Base-by-base conservation (phyloP, 495 filamentous ascomycete species). In the Penicillium maclennaniae region DNA sequence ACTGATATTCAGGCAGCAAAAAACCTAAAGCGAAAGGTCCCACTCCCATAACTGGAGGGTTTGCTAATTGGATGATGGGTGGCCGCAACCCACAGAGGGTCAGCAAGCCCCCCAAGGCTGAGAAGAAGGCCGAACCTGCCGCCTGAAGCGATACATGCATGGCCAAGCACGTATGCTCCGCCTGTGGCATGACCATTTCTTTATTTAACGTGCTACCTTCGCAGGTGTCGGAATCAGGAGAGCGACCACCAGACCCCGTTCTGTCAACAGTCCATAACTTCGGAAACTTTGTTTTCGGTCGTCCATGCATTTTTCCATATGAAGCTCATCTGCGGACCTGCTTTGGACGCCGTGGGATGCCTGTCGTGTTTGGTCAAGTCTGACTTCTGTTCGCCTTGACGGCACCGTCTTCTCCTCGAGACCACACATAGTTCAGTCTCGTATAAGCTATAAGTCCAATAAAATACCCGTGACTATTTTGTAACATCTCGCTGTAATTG, bases 21-120 rank as follows among this genome's bases (percentile, higher is more conserved):
- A 75, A 70, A 51, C 52, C 64, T 9, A 40, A 40, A 20, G 38
- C 16, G n/a, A 40, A 40, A 40, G 38, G n/a, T 14, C 15, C 16
- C 19, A 20, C 38, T 40, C 51, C 56, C 26, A 31, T 40, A 47
- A 54, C 14, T 34, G 60, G 64, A n/a, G 56, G 65, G 16, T 72
- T 75, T 53, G 64, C 72, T 1, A 65, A 61, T 58, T 75, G 72
- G 72, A 69, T 75, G 68, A 63, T 72, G 47, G 72, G 72, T 20
- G 57, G 63, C 7, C 56, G 59, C 43, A 62, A 61, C 23, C 60
- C 68, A 25, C 49, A 60, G 14, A 67, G 54, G 49, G 37, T 44
- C 34, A 63, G 64, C 45, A 68, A 67, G 61, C 54, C 65, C 14
- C 39, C 58, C 0, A 61, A 61, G 34, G 48, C 38, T 16, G 43